Percentiles rank a stretch among this genome's conserved stretches.
phyloP scores from a whole-genome alignment of 352 stramenopile genomes.

The Globisporangium nagaii region DNA sequence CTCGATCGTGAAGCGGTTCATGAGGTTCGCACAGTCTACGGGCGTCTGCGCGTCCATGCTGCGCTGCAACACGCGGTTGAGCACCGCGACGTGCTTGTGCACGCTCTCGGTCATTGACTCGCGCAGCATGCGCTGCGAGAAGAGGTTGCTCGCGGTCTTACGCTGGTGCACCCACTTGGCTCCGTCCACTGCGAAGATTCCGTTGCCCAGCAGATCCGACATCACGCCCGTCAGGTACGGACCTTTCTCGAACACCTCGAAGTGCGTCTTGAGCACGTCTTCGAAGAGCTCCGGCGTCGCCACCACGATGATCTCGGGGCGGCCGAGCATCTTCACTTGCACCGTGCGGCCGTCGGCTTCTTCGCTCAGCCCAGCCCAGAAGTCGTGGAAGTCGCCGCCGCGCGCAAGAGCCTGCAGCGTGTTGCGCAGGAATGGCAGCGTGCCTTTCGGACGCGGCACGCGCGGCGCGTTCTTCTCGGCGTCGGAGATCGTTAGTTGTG shows the following conservation, averaged over 20 bases:
- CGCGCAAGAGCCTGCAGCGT: constrained; percentile 31
- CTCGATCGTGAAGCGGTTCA: constrained; percentile 24
- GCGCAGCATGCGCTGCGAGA: constrained; percentile 26
- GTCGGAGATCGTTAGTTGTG: background rate
- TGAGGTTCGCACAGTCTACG: too few relatives aligned
- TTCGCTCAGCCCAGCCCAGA: constrained; percentile 27
- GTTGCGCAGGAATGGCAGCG: constrained; percentile 37
- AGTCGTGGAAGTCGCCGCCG: constrained; percentile 35
- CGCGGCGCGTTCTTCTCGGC: constrained; percentile 1
- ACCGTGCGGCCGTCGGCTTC: constrained; percentile 26
- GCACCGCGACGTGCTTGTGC: background rate
- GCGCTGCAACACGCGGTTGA: constrained; percentile 13
- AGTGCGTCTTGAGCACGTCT: constrained; percentile 46
- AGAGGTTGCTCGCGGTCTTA: constrained; percentile 44
- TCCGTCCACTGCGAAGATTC: constrained; percentile 41
- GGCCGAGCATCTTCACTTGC: constrained; percentile 29
- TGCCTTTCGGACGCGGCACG: constrained; percentile 11
- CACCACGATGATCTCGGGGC: constrained; percentile 35
- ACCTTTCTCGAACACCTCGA: constrained; percentile 41
- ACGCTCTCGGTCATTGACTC: constrained; percentile 24
- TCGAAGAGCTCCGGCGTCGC: constrained; percentile 45
- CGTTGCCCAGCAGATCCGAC: constrained; percentile 34
- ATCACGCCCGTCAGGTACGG: constrained; percentile 32
- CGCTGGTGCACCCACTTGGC: constrained; percentile 33
- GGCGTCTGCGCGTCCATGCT: too few relatives aligned